Percentiles rank a stretch among this genome's conserved stretches.
Evolutionary conservation across 202 grass and related monocot species (phyloP).

Genomic region (Musa balbisiana): DNA sequence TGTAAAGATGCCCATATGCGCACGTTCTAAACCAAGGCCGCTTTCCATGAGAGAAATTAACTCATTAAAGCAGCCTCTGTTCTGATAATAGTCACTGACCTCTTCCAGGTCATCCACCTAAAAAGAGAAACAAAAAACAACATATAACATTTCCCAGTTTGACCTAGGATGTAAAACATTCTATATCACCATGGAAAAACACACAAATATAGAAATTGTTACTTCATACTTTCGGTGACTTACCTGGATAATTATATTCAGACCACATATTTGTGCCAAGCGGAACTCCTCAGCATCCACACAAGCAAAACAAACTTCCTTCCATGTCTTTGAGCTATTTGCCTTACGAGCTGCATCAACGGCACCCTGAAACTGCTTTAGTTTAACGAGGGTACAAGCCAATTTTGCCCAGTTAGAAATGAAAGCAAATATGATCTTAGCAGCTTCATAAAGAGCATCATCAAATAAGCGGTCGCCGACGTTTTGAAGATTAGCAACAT

Average conservation of each 20-base stretch:
- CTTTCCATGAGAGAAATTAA: conserved; percentile 94
- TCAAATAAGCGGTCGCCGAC: conserved; percentile 27
- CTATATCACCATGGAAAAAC: too few species aligned
- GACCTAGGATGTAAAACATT: too few species aligned
- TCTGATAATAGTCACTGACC: conserved; percentile 94
- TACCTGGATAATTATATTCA: conserved; percentile 96
- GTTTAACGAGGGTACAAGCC: conserved; percentile 77
- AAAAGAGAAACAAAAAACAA: conserved; percentile 12
- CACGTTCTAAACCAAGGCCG: conserved; percentile 85
- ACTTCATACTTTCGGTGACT: too few species aligned
- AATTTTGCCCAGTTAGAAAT: conserved; percentile 37
- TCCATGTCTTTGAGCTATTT: conserved; percentile 88
- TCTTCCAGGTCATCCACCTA: conserved; percentile 96
- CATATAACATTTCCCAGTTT: not conserved
- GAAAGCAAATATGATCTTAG: conserved; percentile 73
- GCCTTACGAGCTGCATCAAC: conserved; percentile 96
- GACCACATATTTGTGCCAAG: conserved; percentile 86
- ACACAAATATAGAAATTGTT: too few species aligned
- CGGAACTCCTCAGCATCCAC: conserved; percentile 89
- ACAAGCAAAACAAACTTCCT: conserved; percentile 98
- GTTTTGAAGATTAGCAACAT: too few species aligned
- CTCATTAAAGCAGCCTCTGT: conserved; percentile 86
- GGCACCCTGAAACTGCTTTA: conserved; percentile 95
- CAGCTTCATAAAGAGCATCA: conserved; percentile 82
- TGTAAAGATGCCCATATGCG: conserved; percentile 87